Evolutionary conservation across 192 early-diverging fungal genomes (phyloP).

Genomic region (Diversispora epigaea): DNA sequence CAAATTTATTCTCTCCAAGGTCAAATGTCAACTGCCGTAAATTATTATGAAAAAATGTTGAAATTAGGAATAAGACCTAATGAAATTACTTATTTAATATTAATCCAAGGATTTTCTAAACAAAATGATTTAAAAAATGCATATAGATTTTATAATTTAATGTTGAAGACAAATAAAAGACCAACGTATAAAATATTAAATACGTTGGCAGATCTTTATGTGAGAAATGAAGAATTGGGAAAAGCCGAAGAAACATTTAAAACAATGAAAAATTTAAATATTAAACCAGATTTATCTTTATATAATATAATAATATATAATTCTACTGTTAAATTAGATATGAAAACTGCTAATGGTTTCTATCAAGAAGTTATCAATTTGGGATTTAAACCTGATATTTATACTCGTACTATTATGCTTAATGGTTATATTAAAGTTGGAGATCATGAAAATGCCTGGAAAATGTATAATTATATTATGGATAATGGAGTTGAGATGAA

Average conservation of each 20-base stretch:
- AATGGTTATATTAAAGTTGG: slow-evolving; percentile 29
- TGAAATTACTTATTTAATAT: slow-evolving; percentile 31
- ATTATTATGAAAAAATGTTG: slow-evolving; percentile 27
- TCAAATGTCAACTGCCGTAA: slow-evolving; percentile 6
- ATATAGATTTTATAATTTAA: slow-evolving; percentile 32
- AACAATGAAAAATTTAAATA: slow-evolving; percentile 35
- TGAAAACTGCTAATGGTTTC: slow-evolving; percentile 38
- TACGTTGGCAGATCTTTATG: slow-evolving; percentile 41
- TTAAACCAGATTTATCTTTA: slow-evolving; percentile 41
- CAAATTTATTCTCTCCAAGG: background rate
- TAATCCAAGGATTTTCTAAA: slow-evolving; percentile 34
- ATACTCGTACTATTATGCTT: slow-evolving; percentile 43
- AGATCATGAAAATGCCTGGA: background rate
- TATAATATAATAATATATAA: slow-evolving; percentile 48
- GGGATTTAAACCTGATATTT: slow-evolving; percentile 41
- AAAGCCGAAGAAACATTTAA: slow-evolving; percentile 38
- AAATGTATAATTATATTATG: background rate
- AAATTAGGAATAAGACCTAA: slow-evolving; percentile 17
- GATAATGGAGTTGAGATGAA: background rate
- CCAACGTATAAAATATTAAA: slow-evolving; percentile 39
- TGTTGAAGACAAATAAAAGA: slow-evolving; percentile 29
- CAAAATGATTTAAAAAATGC: slow-evolving; percentile 35
- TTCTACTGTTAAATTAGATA: slow-evolving; percentile 36
- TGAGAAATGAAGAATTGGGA: slow-evolving; percentile 34
- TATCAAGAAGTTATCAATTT: slow-evolving; percentile 35